Conservation (phyloP, 164 flowering plant genomes). For the Magnolia changhungtana region DNA sequence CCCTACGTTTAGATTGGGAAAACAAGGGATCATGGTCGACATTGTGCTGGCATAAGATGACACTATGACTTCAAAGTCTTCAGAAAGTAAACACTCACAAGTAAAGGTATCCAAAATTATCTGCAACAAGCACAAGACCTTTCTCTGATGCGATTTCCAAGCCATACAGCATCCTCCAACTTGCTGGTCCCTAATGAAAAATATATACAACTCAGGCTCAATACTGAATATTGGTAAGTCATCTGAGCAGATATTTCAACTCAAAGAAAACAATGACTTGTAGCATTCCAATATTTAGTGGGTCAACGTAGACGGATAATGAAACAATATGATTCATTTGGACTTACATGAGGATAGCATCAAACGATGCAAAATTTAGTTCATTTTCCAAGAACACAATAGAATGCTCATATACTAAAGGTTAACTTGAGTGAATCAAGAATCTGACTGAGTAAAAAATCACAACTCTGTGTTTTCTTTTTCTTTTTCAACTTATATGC, state of each 20-base stretch:
- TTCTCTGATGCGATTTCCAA: conserved; percentile 76
- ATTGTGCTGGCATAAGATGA: too few species aligned
- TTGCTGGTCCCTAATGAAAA: conserved; percentile 59
- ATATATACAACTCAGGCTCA: conserved; percentile 4
- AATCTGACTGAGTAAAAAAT: not conserved
- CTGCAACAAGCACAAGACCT: conserved; percentile 77
- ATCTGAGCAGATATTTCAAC: not conserved
- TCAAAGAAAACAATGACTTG: not conserved
- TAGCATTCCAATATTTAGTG: not conserved
- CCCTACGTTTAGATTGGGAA: too few species aligned
- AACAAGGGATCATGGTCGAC: too few species aligned
- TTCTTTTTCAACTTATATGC: not conserved
- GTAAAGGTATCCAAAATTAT: conserved; percentile 77
- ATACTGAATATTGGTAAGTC: not conserved
- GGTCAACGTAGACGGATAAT: not conserved
- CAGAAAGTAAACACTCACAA: conserved; percentile 40
- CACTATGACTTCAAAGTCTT: not conserved
- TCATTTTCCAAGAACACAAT: not conserved
- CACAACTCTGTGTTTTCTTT: not conserved
- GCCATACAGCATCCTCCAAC: conserved; percentile 96
- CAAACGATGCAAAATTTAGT: not conserved
- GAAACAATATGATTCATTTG: too few species aligned
- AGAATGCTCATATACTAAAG: not conserved
- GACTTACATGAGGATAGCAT: not conserved
- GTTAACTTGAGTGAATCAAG: not conserved